Percentiles rank a stretch among this genome's conserved stretches.
Evolutionary conservation across 2,329 filamentous ascomycete species (phyloP).

Genomic region (Xylariaceae sp.): DNA sequence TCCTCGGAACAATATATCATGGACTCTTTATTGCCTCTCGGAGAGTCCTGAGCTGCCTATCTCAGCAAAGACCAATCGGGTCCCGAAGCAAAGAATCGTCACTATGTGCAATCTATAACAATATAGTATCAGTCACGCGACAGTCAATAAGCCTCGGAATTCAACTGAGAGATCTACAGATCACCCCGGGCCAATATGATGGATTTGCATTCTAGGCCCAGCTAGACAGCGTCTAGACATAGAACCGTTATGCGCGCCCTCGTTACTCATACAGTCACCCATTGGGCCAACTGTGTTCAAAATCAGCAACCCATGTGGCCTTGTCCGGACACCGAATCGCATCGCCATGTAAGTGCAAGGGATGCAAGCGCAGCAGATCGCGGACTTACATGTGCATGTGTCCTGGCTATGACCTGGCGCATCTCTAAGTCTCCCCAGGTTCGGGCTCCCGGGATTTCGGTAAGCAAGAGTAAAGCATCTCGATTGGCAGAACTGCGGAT

Average conservation of each 20-base stretch:
- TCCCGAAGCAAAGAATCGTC: neutral
- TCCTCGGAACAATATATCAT: neutral
- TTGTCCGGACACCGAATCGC: neutral
- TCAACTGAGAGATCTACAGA: neutral
- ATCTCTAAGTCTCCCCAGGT: neutral
- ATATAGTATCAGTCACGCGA: neutral
- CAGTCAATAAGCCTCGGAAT: neutral
- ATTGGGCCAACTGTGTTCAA: neutral
- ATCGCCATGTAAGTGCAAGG: neutral
- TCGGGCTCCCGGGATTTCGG: slow-evolving; percentile 1
- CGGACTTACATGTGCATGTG: neutral
- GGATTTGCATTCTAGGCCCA: neutral
- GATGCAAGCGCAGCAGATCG: neutral
- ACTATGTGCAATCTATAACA: neutral
- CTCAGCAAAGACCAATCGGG: neutral
- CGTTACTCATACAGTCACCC: neutral
- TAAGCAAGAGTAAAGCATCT: neutral
- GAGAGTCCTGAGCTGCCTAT: neutral
- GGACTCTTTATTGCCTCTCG: neutral
- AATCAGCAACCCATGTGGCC: neutral
- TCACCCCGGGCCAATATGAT: neutral
- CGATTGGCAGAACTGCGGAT: neutral
- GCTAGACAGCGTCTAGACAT: neutral
- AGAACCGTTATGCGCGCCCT: neutral
- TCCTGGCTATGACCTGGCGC: neutral